Evolutionary conservation across 2,329 filamentous ascomycete species (phyloP), one percentile per base, ranked within the genome.

Genomic region (Calonectria pteridis): DNA sequence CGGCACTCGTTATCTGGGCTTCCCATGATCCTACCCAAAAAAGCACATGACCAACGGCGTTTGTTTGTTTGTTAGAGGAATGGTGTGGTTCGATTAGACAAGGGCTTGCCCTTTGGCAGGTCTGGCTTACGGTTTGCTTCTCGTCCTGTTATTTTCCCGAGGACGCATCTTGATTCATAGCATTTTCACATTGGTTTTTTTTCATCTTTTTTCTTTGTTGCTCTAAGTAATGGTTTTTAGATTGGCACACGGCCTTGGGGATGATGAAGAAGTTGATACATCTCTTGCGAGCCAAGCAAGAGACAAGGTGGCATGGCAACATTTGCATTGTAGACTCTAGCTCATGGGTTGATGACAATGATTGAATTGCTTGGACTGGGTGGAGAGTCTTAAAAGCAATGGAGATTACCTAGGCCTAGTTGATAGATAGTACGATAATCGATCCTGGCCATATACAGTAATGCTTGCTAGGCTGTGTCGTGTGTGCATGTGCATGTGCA

Each of bases 21-120:
- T n/a, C 71, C 55, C 49, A 46, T n/a, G 43, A 51, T 70, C 53
- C 50, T 53, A 73, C 68, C 68, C 63, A 63, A 62, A 80, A 80
- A 81, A 79, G 78, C 77, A 78, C 76, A 77, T 80, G 79, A 80
- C 71, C 67, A 69, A 79, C 73, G 79, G 79, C 78, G 79, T 81
- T 81, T 80, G 76, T 81, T 81, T 80, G 76, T 79, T 80, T 77
- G 79, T 79, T 80, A 81, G 78, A 81, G 74, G 76, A 71, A 71
- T 72, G 71, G 73, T 80, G 73, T 71, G 77, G 78, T 76, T 80
- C 76, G 76, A 77, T 75, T 81, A 81, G 79, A 81, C 77, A 78
- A 74, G 68, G 79, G 76, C 79, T 80, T 73, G 67, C 66, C 20
- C 43, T 70, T 69, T 74, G 20, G 58, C 72, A 78, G 73, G 79